Evolutionary conservation across 139 green algal species (phyloP), one percentile per base, ranked within the genome.

Genomic region (Coelastrella sp.): DNA sequence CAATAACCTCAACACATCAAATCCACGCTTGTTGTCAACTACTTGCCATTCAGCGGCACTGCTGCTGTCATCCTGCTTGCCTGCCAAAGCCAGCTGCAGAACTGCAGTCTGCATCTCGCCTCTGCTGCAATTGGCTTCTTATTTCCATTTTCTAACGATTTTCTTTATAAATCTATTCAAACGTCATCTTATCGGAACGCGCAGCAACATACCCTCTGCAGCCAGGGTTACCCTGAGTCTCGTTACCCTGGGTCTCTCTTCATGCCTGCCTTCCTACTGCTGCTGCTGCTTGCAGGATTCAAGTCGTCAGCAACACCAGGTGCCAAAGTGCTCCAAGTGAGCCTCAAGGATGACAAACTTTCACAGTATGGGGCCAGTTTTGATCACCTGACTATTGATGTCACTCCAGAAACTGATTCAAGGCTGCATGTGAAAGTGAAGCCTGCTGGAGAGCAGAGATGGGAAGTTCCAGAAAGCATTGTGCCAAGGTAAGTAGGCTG

Each of bases 381-480:
- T 63, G 60, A 24, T 4, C 7, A 87, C 15, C 82, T 78, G 25
- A 17, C 12, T 25, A 63, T 87, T 8, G 82, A 63, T 11, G 61
- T 87, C 15, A 65, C 27, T 14, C 63, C 63, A 61, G 82, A 87
- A 49, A 78, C 82, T 65, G 82, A 60, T 12, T 61, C 27, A 5
- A 11, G 63, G 27, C 27, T 87, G 82, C 82, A 87, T 61, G 63
- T 87, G 10, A 75, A 86, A n/a, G 59, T 86, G 7, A 22, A 35
- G 81, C 60, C 81, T 57, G n/a, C n/a, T n/a, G 81, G 81, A 10
- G 19, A 75, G 8, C n/a, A 86, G 59, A 14, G 60, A 24, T 86
- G 81, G 81, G 81, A 86, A n/a, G 81, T 86, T 7, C 81, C 81
- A 24, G 81, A 86, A 27, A 86, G 81, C 60, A 35, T 86, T 68